A percentile compares a stretch with the other conserved stretches of the same genome.
Evolutionary conservation across 139 green algal species (phyloP).

Genomic region (Chlorella sp.): DNA sequence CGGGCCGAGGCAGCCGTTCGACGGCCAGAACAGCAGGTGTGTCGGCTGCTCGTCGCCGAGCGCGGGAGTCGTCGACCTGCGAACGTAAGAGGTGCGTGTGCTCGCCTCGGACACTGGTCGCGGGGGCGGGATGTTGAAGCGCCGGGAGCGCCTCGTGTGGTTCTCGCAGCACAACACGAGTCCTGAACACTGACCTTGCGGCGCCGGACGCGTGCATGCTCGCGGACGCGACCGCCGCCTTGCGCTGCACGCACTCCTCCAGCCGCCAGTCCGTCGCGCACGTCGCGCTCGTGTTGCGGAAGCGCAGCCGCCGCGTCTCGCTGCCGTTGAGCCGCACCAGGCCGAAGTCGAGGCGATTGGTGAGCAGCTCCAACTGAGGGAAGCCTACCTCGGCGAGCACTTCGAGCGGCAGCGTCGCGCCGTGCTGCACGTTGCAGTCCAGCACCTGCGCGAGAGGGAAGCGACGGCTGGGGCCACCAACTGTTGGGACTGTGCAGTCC

Average conservation of each 20-base stretch:
- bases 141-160: too few species aligned
- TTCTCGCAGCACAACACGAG: too few species aligned
- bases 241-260: conserved; percentile 11
- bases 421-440: conserved; percentile 6
- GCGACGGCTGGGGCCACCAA: neutral
- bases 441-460: neutral
- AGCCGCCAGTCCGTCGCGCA: conserved; percentile 20
- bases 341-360: conserved; percentile 27
- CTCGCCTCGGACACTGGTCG: too few species aligned
- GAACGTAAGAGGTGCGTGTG: too few species aligned
- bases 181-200: too few species aligned
- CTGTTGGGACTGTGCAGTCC: too few species aligned
- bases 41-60: too few species aligned
- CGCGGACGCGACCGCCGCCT: neutral
- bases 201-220: conserved; percentile 1
- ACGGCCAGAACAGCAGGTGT: conserved; percentile 22
- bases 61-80: too few species aligned
- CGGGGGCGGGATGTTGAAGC: too few species aligned
- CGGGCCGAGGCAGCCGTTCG: conserved; percentile 14
- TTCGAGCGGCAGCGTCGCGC: neutral
- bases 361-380: conserved; percentile 7
- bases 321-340: conserved; percentile 17
- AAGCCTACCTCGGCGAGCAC: neutral
- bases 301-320: conserved; percentile 7
- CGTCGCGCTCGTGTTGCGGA: conserved; percentile 28